phyloP scores from a whole-genome alignment of 805 yeast genomes.

The Cyberlindnera saturnus region DNA sequence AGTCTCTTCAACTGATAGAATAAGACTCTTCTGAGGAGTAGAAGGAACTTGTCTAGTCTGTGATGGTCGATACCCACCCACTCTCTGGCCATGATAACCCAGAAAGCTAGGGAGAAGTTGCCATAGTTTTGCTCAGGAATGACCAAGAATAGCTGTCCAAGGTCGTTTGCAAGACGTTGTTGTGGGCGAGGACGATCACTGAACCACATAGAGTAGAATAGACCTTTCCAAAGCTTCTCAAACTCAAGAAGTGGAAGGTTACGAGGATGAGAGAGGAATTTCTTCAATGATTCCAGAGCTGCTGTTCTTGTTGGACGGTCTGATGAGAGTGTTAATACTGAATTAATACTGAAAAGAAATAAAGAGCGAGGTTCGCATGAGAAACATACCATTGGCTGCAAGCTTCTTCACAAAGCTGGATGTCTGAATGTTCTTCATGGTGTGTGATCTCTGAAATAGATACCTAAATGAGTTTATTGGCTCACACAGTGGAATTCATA shows the following conservation, averaged over 20 bases:
- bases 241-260: constrained; percentile 36
- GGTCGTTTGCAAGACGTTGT: constrained; percentile 68
- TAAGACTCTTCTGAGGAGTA: constrained; percentile 73
- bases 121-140: constrained; percentile 38
- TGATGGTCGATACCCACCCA: constrained; percentile 80
- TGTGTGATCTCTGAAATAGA: not conserved
- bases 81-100: constrained; percentile 71
- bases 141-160: constrained; percentile 51
- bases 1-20: constrained; percentile 59
- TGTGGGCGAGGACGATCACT: constrained; percentile 92
- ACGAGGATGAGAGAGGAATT: constrained; percentile 40
- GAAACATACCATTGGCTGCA: constrained; percentile 63
- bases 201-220: constrained; percentile 94
- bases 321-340: constrained; percentile 12
- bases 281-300: constrained; percentile 60
- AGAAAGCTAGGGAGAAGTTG: constrained; percentile 65
- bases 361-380: not conserved
- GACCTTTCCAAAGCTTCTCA: constrained; percentile 93
- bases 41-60: constrained; percentile 82
- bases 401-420: constrained; percentile 66
- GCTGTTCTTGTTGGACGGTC: constrained; percentile 66
- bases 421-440: constrained; percentile 28
- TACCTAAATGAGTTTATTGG: not conserved
- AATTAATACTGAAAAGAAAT: constrained; percentile 2
- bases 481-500: not conserved